Base-by-base conservation (phyloP, 2,329 filamentous ascomycete genomes). In the Colletotrichum eremochloae region DNA sequence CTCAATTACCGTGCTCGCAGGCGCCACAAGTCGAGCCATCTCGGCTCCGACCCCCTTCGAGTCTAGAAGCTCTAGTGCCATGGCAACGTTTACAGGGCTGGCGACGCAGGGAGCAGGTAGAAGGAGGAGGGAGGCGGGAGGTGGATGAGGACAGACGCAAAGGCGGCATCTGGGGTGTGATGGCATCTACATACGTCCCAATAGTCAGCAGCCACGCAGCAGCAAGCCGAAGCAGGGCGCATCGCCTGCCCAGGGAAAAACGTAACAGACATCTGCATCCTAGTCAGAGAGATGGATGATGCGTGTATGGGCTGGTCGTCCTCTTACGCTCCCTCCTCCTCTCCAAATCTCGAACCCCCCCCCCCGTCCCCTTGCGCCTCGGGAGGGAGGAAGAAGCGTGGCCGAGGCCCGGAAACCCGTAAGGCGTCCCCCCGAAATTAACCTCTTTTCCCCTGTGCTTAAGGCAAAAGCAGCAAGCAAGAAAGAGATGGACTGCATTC, bases 151-250 rank as follows among this genome's bases (percentile, higher is more conserved):
- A 56, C n/a, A 18, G 50, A 63, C 33, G 69, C 46, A 68, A 72
- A 58, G 60, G 44, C 44, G 53, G 53, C 24, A 29, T 53, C 40
- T 31, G 44, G 57, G 40, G 40, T 15, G 63, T 44, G 60, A 40
- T 68, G 46, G 58, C 69, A 63, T 64, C 48, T 52, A 20, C 66
- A 64, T 20, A 64, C 31, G 66, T 72, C 58, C 60, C 66, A 60
- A 72, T 72, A 68, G 33, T 72, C 69, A 60, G 69, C 65, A 72
- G 69, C 69, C 65, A 72, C 69, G 52, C 69, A 53, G 65, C 69
- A 68, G 42, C 53, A 29, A 55, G 53, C 69, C 69, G 68, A 71
- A 68, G 63, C 53, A 46, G 46, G 42, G 6, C 55, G 53, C 44
- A 36, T 40, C 29, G 31, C 40, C 29, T 44, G 15, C 57, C 18